Conservation (phyloP, 2,329 filamentous ascomycete species). For the Colletotrichum chrysophilum region DNA sequence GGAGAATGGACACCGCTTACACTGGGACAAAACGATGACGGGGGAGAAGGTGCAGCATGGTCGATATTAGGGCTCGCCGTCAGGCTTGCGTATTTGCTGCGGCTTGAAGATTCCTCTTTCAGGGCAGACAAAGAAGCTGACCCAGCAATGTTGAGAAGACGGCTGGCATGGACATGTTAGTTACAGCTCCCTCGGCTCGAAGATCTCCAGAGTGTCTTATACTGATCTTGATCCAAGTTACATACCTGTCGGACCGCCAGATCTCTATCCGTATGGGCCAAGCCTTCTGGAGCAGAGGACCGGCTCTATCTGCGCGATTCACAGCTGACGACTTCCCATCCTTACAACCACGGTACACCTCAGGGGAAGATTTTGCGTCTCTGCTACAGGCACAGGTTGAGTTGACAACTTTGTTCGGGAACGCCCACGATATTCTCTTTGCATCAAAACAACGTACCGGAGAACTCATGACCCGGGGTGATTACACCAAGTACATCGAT, state of each 20-base stretch:
- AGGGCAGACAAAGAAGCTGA: not conserved
- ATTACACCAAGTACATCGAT: slow-evolving; percentile 22
- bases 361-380: slow-evolving; percentile 69
- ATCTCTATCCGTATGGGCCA: slow-evolving; percentile 75
- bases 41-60: slow-evolving; percentile 78
- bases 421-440: slow-evolving; percentile 21
- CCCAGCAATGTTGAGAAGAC: slow-evolving; percentile 45
- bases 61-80: slow-evolving; percentile 77
- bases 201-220: fast-evolving
- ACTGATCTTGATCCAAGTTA: not conserved
- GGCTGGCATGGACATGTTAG: slow-evolving; percentile 69
- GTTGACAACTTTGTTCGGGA: slow-evolving; percentile 63
- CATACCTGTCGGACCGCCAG: slow-evolving; percentile 55
- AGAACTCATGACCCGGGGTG: slow-evolving; percentile 13
- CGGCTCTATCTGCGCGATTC: slow-evolving; percentile 68
- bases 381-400: slow-evolving; percentile 76
- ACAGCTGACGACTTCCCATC: slow-evolving; percentile 72
- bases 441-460: slow-evolving; percentile 15
- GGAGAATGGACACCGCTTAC: slow-evolving; percentile 76
- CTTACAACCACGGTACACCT: slow-evolving; percentile 60
- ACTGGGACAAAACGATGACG: slow-evolving; percentile 63
- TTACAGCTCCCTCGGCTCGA: fast-evolving
- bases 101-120: slow-evolving; percentile 52
- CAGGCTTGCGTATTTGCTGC: slow-evolving; percentile 72
- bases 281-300: slow-evolving; percentile 76